Evolutionary conservation across 495 filamentous ascomycete species (phyloP), one percentile per base, ranked within the genome.

Genomic region (Podospora anserina): DNA sequence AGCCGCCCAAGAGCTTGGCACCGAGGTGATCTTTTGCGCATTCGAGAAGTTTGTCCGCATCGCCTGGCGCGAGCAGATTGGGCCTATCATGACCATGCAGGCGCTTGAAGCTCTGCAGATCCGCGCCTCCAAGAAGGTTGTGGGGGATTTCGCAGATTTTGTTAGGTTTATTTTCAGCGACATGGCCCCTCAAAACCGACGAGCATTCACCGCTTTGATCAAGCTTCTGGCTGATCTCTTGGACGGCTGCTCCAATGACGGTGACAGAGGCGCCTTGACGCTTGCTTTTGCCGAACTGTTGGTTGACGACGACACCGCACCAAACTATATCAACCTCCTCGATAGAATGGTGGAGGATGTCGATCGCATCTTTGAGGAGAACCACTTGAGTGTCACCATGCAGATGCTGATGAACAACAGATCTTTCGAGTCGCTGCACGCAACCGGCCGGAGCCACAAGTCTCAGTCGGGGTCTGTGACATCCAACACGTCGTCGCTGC

Each of bases 301-400:
- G 13, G 89, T 93, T 4, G 84, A 88, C 53, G 88, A 94, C 69
- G 90, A 89, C 11, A 88, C 87, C 70, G 87, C 94, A 9, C 89
- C 91, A 67, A 86, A 94, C 61, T 95, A 93, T 74, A 92, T 99
- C 70, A 93, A 93, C 34, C 83, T 99, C 5, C 81, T 99, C 55
- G 95, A 99, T 81, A 89, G 93, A 61, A 80, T 99, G 19, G 93
- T 98, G 0, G 94, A 97, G 66, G 95, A 98, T 72, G 91, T 90
- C 72, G 93, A 97, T 58, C 87, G 85, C 66, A 87, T 98, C 20
- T 97, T 98, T 71, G 91, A 91, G 54, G 89, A 91, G 70, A 87
- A 83, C 11, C 61, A 39, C 30, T 30, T 26, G 27, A 78, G 82
- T 49, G 85, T 86, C 32, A 81, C 79, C 34, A 75, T 75, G 20